Percentiles rank a stretch among this genome's conserved stretches.
Conservation (phyloP, 768 basidiomycete genomes). For the Phlebiopsis flavidoalba region DNA sequence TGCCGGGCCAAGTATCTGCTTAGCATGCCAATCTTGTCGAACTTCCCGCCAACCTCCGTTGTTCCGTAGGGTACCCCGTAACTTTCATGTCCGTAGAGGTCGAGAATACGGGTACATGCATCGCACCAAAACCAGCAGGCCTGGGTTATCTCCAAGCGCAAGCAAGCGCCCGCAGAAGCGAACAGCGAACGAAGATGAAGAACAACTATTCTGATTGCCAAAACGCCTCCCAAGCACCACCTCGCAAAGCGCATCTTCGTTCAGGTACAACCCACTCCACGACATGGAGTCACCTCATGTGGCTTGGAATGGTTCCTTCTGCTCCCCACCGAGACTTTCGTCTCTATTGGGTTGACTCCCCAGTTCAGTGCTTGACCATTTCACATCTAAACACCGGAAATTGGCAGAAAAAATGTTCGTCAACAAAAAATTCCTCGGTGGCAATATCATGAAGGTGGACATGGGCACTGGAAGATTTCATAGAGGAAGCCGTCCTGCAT, state of each 20-base stretch:
- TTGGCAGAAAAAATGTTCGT: neutral
- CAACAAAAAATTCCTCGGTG: neutral
- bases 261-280: slow-evolving; percentile 10
- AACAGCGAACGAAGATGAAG: too few relatives aligned
- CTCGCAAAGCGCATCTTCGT: too few relatives aligned
- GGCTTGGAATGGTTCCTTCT: neutral
- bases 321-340: neutral
- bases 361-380: neutral
- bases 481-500: neutral
- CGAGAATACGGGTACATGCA: neutral
- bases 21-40: neutral
- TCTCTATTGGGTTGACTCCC: neutral
- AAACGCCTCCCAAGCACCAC: too few relatives aligned
- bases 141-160: too few relatives aligned
- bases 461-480: neutral
- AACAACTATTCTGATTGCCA: too few relatives aligned
- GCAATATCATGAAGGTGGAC: neutral
- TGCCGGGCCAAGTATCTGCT: neutral
- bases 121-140: neutral
- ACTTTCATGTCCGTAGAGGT: slow-evolving; percentile 8
- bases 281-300: slow-evolving; percentile 14
- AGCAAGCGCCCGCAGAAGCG: too few relatives aligned
- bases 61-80: slow-evolving; percentile 2
- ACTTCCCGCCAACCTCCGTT: too few relatives aligned
- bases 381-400: neutral